Percentiles rank a stretch among this genome's conserved stretches.
Evolutionary conservation across 2,329 filamentous ascomycete species (phyloP).

Genomic region (Colletotrichum euphorbiae): DNA sequence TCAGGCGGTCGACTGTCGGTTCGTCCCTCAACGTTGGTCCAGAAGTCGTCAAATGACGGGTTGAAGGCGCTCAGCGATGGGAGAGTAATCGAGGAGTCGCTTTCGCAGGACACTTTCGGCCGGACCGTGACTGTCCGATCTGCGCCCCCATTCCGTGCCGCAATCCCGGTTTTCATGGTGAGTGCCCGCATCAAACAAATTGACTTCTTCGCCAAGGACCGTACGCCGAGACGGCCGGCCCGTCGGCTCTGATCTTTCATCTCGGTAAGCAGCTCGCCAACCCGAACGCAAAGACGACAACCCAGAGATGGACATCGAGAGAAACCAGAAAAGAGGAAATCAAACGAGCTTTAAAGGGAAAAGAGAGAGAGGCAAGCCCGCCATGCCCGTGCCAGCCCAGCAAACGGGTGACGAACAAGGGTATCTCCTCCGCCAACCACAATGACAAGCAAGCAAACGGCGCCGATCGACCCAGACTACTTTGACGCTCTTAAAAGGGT

Average conservation of each 20-base stretch:
- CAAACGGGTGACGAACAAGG: conserved; percentile 7
- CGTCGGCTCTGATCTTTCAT: conserved; percentile 14
- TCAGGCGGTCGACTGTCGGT: background rate
- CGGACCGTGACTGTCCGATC: too few relatives aligned
- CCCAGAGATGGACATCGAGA: background rate
- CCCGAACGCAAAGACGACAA: background rate
- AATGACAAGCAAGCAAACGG: conserved; percentile 15
- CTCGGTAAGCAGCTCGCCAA: conserved; percentile 2
- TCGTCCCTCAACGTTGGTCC: background rate
- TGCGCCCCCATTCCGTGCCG: background rate
- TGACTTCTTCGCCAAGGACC: conserved; percentile 13
- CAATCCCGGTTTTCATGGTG: background rate
- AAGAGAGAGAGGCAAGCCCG: background rate
- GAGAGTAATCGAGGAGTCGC: background rate
- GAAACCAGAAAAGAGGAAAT: background rate
- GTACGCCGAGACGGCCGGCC: conserved; percentile 4
- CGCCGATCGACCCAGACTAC: background rate
- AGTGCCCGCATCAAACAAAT: background rate
- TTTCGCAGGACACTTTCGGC: background rate
- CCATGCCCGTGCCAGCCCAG: background rate
- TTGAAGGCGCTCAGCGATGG: background rate
- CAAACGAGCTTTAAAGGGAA: background rate
- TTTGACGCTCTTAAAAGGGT: too few relatives aligned
- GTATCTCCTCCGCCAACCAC: conserved; percentile 5
- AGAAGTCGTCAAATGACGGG: conserved; percentile 1